Evolutionary conservation across 208 protist genomes (phyloP).

Genomic region (Lotmaria passim): DNA sequence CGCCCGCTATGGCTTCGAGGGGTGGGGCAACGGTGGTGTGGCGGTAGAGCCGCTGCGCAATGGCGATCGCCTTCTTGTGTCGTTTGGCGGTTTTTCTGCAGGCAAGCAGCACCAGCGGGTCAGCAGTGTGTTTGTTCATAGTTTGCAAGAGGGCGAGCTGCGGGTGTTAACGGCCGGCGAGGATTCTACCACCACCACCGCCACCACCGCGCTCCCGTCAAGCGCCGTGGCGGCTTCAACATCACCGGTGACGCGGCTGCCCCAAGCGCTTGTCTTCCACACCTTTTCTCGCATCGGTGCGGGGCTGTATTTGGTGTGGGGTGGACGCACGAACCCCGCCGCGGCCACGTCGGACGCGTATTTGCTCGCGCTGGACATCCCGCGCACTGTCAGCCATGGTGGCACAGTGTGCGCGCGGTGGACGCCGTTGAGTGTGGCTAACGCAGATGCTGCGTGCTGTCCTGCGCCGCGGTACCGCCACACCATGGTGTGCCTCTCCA

Average conservation of each 20-base stretch:
- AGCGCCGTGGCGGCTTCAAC: neutral
- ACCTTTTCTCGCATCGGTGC: slow-evolving; percentile 56
- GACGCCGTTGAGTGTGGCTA: slow-evolving; percentile 12
- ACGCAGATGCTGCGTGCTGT: neutral
- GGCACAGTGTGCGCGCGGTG: slow-evolving; percentile 29
- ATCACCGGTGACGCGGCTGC: slow-evolving; percentile 8
- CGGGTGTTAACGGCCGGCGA: slow-evolving; percentile 31
- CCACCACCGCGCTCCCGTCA: no score
- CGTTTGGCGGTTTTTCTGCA: slow-evolving; percentile 82
- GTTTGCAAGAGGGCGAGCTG: slow-evolving; percentile 72
- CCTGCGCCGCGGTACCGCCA: slow-evolving; percentile 24
- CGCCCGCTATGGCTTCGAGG: slow-evolving; percentile 78
- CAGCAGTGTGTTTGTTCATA: slow-evolving; percentile 70
- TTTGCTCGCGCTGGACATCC: slow-evolving; percentile 50
- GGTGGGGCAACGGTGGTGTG: slow-evolving; percentile 81
- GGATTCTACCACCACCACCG: neutral
- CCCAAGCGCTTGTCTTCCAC: slow-evolving; percentile 77
- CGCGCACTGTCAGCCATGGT: slow-evolving; percentile 22
- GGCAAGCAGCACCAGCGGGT: slow-evolving; percentile 63
- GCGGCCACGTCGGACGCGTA: slow-evolving; percentile 50
- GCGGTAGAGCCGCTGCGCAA: slow-evolving; percentile 41
- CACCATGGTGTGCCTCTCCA: slow-evolving; percentile 22
- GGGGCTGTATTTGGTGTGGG: slow-evolving; percentile 73
- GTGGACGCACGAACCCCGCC: slow-evolving; percentile 80
- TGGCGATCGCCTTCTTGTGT: slow-evolving; percentile 55